A percentile compares a stretch with the other conserved stretches of the same genome.
These are phyloP conservation scores for Euphrasia arctica DNA, from an alignment of 305 asterid genomes.

Conservation along the genomic window DNA sequence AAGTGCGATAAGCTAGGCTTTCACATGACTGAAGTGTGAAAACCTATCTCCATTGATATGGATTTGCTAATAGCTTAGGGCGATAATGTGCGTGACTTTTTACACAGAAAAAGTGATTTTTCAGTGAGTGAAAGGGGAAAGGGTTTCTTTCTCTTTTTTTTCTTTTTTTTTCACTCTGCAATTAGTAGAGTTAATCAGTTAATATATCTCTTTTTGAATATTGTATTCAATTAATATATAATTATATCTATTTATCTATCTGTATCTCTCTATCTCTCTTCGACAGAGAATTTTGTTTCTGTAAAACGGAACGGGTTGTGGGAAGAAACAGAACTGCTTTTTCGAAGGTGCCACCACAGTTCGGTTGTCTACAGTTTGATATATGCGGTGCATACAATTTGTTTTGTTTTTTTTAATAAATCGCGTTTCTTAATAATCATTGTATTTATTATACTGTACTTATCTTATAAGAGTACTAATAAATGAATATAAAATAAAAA, in stretches of 20 bases:
- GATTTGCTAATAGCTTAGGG: constrained; percentile 27
- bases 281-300: too few relatives aligned
- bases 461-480: too few relatives aligned
- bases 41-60: constrained; percentile 28
- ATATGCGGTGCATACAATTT: too few relatives aligned
- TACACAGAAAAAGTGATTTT: constrained; percentile 27
- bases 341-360: too few relatives aligned
- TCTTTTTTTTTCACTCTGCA: constrained; percentile 18
- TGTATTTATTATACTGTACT: too few relatives aligned
- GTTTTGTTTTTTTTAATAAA: too few relatives aligned
- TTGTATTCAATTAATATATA: background rate
- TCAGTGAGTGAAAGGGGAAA: constrained; percentile 27
- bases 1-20: constrained; percentile 31
- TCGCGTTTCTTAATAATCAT: too few relatives aligned
- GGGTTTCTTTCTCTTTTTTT: background rate
- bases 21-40: constrained; percentile 42
- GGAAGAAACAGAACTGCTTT: too few relatives aligned
- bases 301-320: too few relatives aligned
- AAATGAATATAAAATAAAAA: too few relatives aligned
- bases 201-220: constrained; percentile 21
- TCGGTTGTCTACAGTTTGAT: background rate
- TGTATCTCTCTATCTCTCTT: too few relatives aligned
- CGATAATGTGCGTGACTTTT: constrained; percentile 37
- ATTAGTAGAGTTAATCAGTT: constrained; percentile 25
- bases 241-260: too few relatives aligned